These are phyloP conservation scores for Globisporangium orthogonon DNA, from an alignment of 352 stramenopile genomes.

Conservation along the genomic window DNA sequence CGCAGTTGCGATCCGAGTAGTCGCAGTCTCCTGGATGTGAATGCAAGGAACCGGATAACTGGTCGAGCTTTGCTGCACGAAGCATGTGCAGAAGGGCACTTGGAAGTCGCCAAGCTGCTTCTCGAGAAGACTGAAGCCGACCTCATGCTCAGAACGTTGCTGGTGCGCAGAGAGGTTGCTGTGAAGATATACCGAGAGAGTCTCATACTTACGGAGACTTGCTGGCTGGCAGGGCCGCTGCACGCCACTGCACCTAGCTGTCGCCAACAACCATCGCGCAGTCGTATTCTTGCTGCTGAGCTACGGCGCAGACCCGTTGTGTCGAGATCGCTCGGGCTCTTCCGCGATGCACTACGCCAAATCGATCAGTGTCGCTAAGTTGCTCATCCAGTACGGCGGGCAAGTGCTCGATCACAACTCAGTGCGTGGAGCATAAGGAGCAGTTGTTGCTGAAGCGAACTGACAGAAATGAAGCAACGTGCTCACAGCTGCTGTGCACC, in stretches of 20 bases:
- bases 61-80: conserved; percentile 62
- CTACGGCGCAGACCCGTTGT: conserved; percentile 45
- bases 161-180: conserved; percentile 23
- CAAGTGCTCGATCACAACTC: conserved; percentile 56
- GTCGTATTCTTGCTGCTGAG: conserved; percentile 67
- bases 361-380: conserved; percentile 52
- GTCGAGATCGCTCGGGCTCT: conserved; percentile 53
- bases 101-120: conserved; percentile 49
- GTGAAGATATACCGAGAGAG: background rate
- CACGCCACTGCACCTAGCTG: conserved; percentile 52
- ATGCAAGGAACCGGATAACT: conserved; percentile 22
- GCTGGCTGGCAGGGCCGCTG: conserved; percentile 36
- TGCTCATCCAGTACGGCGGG: conserved; percentile 53
- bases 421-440: conserved; percentile 11
- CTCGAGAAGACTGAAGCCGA: conserved; percentile 37
- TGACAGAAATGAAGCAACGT: no score
- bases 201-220: background rate
- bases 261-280: conserved; percentile 44
- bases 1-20: background rate
- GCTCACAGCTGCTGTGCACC: background rate
- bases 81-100: conserved; percentile 39
- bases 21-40: conserved; percentile 18
- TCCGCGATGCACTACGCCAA: conserved; percentile 69
- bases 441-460: no score
- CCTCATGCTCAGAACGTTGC: conserved; percentile 54